These are phyloP conservation scores for Alternaria longipes DNA, from an alignment of 2,329 filamentous ascomycete genomes.

Conservation along the genomic window DNA sequence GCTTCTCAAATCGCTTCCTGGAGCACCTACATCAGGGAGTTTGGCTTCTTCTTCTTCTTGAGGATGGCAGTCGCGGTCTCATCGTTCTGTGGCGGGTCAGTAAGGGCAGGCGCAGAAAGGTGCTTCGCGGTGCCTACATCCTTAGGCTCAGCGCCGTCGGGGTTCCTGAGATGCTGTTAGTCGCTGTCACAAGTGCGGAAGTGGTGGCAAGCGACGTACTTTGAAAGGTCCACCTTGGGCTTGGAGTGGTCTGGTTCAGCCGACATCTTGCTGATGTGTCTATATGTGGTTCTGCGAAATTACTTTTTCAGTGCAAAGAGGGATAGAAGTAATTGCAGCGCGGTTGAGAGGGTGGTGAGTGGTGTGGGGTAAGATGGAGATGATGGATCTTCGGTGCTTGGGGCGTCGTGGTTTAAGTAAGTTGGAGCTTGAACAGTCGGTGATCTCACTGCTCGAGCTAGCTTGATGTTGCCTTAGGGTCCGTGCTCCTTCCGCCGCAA, in stretches of 20 bases:
- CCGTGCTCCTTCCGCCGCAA: conserved; percentile 36
- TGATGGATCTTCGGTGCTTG: conserved; percentile 26
- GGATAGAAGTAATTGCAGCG: conserved; percentile 28
- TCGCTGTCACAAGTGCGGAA: conserved; percentile 22
- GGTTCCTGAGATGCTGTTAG: conserved; percentile 72
- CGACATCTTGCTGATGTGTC: conserved; percentile 54
- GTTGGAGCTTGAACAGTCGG: conserved; percentile 37
- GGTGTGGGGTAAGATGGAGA: conserved; percentile 40
- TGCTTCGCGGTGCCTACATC: conserved; percentile 63
- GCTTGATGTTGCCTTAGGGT: conserved; percentile 38
- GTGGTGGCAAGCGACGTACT: conserved; percentile 50
- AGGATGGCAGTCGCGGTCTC: conserved; percentile 95
- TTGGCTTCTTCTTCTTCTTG: conserved; percentile 99
- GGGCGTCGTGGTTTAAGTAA: conserved; percentile 49
- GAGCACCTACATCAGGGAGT: conserved; percentile 86
- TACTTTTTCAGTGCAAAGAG: conserved; percentile 14
- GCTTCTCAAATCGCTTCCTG: not conserved
- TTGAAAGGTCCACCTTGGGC: conserved; percentile 59
- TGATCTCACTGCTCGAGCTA: conserved; percentile 40
- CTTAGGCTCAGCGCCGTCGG: conserved; percentile 87
- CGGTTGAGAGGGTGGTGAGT: conserved; percentile 26
- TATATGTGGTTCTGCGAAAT: conserved; percentile 29
- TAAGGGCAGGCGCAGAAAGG: conserved; percentile 24
- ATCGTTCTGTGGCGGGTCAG: conserved; percentile 71
- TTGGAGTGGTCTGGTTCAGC: conserved; percentile 60